phyloP scores from a whole-genome alignment of 169 alveolate species.

The Eimeria maxima region DNA sequence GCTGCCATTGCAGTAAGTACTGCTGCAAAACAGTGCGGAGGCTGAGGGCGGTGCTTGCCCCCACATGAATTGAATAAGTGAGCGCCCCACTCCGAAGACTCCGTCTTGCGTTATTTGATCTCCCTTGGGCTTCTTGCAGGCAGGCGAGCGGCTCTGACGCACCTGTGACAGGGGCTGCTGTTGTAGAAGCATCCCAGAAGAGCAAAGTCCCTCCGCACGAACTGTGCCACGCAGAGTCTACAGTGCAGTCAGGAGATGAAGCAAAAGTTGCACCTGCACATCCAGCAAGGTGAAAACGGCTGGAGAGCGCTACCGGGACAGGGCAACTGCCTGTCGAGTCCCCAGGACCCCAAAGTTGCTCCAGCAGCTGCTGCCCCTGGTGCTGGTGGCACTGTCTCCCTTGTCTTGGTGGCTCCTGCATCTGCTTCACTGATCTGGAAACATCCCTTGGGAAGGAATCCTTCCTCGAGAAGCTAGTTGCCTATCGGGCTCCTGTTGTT shows the following conservation, averaged over 20 bases:
- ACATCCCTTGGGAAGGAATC: neutral
- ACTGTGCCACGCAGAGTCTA: neutral
- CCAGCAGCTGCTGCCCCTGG: neutral
- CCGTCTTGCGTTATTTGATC: neutral
- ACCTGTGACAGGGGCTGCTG: neutral
- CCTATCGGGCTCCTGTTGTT: neutral
- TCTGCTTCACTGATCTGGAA: conserved; percentile 27
- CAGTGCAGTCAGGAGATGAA: neutral
- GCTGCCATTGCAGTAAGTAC: conserved; percentile 43
- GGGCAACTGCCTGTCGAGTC: neutral
- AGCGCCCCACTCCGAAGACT: neutral
- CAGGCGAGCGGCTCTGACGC: neutral
- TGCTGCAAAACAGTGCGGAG: conserved; percentile 4
- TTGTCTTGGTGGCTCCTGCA: neutral
- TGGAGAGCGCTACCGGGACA: neutral
- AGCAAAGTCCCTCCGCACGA: conserved; percentile 6
- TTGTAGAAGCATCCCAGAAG: conserved; percentile 16
- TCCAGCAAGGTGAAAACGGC: neutral
- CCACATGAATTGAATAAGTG: neutral
- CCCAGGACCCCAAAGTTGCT: neutral
- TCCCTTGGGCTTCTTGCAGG: neutral
- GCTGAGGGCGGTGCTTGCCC: neutral
- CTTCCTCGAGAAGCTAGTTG: conserved; percentile 5
- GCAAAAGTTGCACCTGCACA: neutral
- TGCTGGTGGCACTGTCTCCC: neutral